Evolutionary conservation across 495 filamentous ascomycete species (phyloP), one percentile per base, ranked within the genome.

Genomic region (Aspergillus carlsbadensis): DNA sequence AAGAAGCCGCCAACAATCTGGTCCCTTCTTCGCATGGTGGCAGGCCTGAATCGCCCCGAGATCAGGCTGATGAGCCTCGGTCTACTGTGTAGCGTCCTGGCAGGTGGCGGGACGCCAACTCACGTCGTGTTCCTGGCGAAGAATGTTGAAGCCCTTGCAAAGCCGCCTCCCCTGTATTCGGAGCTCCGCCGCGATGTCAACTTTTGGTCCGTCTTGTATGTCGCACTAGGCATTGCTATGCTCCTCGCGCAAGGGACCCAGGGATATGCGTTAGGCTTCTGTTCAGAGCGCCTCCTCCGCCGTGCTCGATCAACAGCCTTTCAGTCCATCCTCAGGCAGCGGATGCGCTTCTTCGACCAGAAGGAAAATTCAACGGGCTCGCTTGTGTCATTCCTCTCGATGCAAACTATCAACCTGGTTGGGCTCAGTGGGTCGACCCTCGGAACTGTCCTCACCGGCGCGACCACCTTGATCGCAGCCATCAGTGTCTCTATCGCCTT

Each of bases 111-210:
- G 40, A 89, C 96, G 67, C 92, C 93, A 8, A 84, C 83, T 2
- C 92, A 96, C 69, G 84, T 91, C n/a, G 87, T 97, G 55, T 87
- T 98, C 68, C 95, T 97, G 57, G 88, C 91, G 59, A 96, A 96
- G 65, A 82, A 87, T 17, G 92, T 98, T 68, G 81, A 67, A 33
- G 76, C 87, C 0, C 69, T 92, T 6, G 82, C 85, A 1, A 69
- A 76, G 3, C 85, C 81, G 7, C 63, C 64, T 7, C 44, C 33
- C 2, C 24, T 76, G 58, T 81, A 73, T 56, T 75, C 34, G 33
- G 65, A 78, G 52, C 69, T 95, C 18, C 80, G 86, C 36, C 76
- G 79, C 4, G 84, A 89, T 22, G 83, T 84, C 42, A 84, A 94
- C 61, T 98, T 97, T 72, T 98, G 94, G 93, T 84, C 82, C 21